Evolutionary conservation across 2,329 filamentous ascomycete genomes (phyloP), one percentile per base, ranked within the genome.

Genomic region (Neurospora crassa): DNA sequence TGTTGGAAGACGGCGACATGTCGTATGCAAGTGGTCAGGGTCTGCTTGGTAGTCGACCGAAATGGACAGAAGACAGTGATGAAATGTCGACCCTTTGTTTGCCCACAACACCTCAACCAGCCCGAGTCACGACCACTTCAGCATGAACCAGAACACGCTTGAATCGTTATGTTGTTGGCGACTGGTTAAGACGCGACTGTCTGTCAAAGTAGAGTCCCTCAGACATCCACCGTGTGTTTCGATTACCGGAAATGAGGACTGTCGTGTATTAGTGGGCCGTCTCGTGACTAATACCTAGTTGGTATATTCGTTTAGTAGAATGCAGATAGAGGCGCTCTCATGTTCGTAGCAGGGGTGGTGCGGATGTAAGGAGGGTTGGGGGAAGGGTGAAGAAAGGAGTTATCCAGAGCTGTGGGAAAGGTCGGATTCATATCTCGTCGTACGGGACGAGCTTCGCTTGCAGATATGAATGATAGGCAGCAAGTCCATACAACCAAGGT

Each of bases 1-100:
- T 84, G 75, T 84, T 86, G 76, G 84, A 86, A 45, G 84, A 86
- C 77, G 84, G 84, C 79, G 84, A 83, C 84, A 87, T 86, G 78
- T 79, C 41, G 41, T 68, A 68, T 37, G n/a, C 43, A 68, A 40
- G 29, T 63, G 41, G 42, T 68, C 68, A 42, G 67, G 53, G 42
- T 20, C 41, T 37, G 41, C 29, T 70, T 69, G 37, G 70, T 68
- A 29, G 40, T 67, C 20, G 53, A 34, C 53, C 29, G 53, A 37
- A 63, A 29, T 63, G 29, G 29, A 63, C 14, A 63, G 53, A 63
- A 63, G 53, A 37, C 29, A n/a, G 53, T 63, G 53, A 63, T 63
- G 24, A n/a, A 63, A 63, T 37, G 53, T 37, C 29, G 53, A 37
- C 29, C 53, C 53, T 63, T 63, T 63, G 24, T 63, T 63, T 63